Conservation (phyloP, 208 protist species). For the Crithidia fasciculata region DNA sequence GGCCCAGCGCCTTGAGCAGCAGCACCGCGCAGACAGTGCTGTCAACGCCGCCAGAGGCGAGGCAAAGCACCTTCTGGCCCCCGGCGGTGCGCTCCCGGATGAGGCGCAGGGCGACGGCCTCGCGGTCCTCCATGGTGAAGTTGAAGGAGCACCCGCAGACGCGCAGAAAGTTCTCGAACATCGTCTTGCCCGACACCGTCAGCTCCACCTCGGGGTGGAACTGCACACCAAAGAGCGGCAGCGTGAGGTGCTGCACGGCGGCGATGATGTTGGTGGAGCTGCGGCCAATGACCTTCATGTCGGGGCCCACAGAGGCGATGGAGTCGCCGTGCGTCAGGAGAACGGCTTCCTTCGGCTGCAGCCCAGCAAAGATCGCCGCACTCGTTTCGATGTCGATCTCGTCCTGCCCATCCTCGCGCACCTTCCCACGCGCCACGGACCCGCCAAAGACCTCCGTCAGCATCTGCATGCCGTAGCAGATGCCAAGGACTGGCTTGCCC, state of each 20-base stretch:
- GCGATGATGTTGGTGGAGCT: conserved; percentile 83
- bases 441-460: conserved; percentile 88
- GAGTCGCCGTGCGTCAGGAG: conserved; percentile 97
- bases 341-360: conserved; percentile 66
- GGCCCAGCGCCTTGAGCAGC: conserved; percentile 94
- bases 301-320: conserved; percentile 39
- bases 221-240: conserved; percentile 94
- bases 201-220: conserved; percentile 99
- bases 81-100: conserved; percentile 88
- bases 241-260: conserved; percentile 71
- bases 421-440: conserved; percentile 77
- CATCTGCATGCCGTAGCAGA: conserved; percentile 99
- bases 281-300: conserved; percentile 66
- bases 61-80: conserved; percentile 93
- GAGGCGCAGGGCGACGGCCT: conserved; percentile 86
- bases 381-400: conserved; percentile 72
- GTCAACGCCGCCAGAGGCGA: conserved; percentile 98
- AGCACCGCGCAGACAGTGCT: conserved; percentile 97
- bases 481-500: conserved; percentile 94
- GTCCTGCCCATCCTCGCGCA: conserved; percentile 96
- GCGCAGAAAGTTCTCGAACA: conserved; percentile 96
- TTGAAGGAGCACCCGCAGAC: conserved; percentile 78
- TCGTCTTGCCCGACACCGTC: conserved; percentile 90
- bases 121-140: conserved; percentile 90
- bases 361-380: conserved; percentile 67